Evolutionary conservation across 345 rosid species (phyloP).

Genomic region (Populus euphratica): DNA sequence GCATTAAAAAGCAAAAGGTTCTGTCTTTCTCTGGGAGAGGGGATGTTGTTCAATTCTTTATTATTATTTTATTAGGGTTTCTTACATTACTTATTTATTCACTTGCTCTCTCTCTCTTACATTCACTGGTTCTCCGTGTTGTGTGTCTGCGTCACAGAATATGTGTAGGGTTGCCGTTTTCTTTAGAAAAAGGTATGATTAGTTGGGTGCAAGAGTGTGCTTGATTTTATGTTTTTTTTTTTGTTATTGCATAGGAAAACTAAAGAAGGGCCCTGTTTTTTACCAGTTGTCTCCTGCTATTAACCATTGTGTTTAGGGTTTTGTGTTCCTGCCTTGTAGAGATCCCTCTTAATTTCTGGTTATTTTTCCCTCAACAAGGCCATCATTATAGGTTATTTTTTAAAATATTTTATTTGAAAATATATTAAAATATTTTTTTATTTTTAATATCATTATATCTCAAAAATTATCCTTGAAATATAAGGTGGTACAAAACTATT

Average conservation of each 20-base stretch:
- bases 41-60: slow-evolving; percentile 7
- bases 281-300: neutral
- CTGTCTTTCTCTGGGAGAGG: slow-evolving; percentile 1
- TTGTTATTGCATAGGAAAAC: neutral
- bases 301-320: neutral
- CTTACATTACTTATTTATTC: neutral
- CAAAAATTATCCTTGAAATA: no score
- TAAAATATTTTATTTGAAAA: no score
- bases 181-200: neutral
- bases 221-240: neutral
- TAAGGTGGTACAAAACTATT: no score
- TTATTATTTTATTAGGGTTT: neutral
- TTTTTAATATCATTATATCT: no score
- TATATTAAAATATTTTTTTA: no score
- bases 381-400: no score
- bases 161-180: slow-evolving; percentile 2
- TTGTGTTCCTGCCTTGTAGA: no score
- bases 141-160: neutral
- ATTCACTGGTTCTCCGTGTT: neutral
- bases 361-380: no score
- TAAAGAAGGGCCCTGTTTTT: neutral
- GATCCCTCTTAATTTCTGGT: no score
- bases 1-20: slow-evolving; percentile 60
- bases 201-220: neutral
- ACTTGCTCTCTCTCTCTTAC: neutral